Conservation (phyloP, 2,329 filamentous ascomycete genomes). For the Arthroderma sp. region DNA sequence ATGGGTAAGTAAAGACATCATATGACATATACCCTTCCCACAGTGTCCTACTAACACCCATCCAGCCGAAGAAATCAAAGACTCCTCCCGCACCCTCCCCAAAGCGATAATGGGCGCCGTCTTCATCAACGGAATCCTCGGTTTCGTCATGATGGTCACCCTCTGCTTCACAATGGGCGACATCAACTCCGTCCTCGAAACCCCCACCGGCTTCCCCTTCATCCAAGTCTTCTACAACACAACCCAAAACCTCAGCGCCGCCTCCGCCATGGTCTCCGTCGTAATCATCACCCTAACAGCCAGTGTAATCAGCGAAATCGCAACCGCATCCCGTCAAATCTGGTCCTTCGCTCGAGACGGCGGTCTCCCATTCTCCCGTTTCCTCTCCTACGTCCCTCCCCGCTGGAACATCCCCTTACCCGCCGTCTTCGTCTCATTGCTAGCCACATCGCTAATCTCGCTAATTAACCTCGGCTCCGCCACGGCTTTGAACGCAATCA, state of each 20-base stretch:
- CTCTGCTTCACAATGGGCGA: conserved; percentile 23
- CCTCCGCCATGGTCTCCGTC: conserved; percentile 18
- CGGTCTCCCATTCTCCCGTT: conserved; percentile 27
- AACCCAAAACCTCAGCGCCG: conserved; percentile 26
- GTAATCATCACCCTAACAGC: conserved; percentile 20
- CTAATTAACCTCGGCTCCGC: conserved; percentile 41
- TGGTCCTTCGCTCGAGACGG: conserved; percentile 41
- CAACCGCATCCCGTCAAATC: conserved; percentile 44
- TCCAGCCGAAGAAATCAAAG: conserved; percentile 27
- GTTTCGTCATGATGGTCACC: conserved; percentile 24
- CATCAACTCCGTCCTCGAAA: conserved; percentile 17
- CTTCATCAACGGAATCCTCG: conserved; percentile 23
- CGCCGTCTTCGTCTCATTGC: conserved; percentile 34
- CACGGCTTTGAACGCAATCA: conserved; percentile 31
- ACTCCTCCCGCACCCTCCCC: conserved; percentile 24
- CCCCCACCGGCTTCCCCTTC: conserved; percentile 24
- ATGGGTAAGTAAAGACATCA: conserved; percentile 5
- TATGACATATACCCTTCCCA: not conserved
- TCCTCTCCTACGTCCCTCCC: conserved; percentile 25
- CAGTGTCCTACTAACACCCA: conserved; percentile 5
- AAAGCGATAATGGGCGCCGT: conserved; percentile 23
- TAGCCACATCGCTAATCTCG: conserved; percentile 33
- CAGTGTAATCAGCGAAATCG: conserved; percentile 32
- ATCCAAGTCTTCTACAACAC: conserved; percentile 33
- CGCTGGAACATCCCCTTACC: conserved; percentile 33